Percentiles rank a stretch among this genome's conserved stretches.
These are phyloP conservation scores for Choiromyces venosus DNA, from an alignment of 495 filamentous ascomycete genomes.

Conservation along the genomic window DNA sequence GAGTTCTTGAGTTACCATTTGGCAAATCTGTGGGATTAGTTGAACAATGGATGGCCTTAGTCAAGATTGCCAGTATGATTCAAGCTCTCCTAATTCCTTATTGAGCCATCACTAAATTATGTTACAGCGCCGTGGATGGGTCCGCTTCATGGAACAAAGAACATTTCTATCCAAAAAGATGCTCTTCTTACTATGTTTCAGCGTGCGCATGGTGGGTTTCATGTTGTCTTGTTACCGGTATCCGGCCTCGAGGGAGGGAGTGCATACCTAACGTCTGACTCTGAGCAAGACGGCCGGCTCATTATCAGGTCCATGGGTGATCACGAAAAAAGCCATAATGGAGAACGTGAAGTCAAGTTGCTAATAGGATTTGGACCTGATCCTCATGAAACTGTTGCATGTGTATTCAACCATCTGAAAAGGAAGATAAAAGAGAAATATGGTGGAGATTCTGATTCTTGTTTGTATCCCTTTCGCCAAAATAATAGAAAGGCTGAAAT, in stretches of 20 bases:
- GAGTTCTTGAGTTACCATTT: slow-evolving; percentile 9
- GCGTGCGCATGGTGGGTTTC: slow-evolving; percentile 58
- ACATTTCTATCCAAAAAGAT: slow-evolving; percentile 65
- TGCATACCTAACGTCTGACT: slow-evolving; percentile 57
- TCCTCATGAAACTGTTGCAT: slow-evolving; percentile 68
- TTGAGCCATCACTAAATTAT: background rate
- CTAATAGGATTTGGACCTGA: slow-evolving; percentile 64
- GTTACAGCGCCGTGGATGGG: slow-evolving; percentile 77
- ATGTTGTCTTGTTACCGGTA: slow-evolving; percentile 73
- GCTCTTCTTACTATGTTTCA: slow-evolving; percentile 76
- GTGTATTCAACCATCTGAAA: slow-evolving; percentile 76
- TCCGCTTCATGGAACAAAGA: slow-evolving; percentile 70
- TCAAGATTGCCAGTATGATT: slow-evolving; percentile 27
- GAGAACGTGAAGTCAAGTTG: slow-evolving; percentile 52
- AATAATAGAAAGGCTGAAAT: slow-evolving; percentile 30
- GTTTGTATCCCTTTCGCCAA: background rate
- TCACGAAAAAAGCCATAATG: slow-evolving; percentile 36
- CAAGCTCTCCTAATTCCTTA: background rate
- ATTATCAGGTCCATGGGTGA: slow-evolving; percentile 65
- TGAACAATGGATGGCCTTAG: slow-evolving; percentile 30
- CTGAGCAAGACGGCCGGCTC: slow-evolving; percentile 60
- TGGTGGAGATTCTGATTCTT: slow-evolving; percentile 9
- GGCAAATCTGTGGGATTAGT: slow-evolving; percentile 17
- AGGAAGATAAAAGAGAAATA: slow-evolving; percentile 51
- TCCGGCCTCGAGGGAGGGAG: slow-evolving; percentile 69